Evolutionary conservation across 495 filamentous ascomycete genomes (phyloP), one percentile per base, ranked within the genome.

Genomic region (Hypomontagnella monticulosa): DNA sequence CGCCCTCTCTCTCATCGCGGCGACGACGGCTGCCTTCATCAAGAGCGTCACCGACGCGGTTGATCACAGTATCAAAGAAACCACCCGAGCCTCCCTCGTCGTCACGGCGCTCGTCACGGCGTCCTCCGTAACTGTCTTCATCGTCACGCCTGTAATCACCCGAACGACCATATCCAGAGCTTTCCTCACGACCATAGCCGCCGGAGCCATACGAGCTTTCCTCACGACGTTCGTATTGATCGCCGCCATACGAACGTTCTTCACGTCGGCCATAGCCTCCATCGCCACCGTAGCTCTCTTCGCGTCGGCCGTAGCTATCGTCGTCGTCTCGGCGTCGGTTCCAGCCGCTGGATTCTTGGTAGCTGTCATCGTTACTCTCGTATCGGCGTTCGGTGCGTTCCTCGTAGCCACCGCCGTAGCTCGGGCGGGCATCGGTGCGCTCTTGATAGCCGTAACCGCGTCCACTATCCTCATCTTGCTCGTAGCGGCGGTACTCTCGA

Each of bases 401-500:
- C 59, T 79, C 73, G 20, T 72, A 68, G 19, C 69, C 71, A 56
- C 67, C 57, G n/a, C 65, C 63, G 6, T 72, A 71, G 56, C 20
- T 70, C 1, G 66, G 69, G 11, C 70, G 72, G 6, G 65, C 56
- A 4, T 74, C 73, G n/a, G 64, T 54, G 5, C 61, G 66, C 4
- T 74, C 73, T 51, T 77, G 61, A 54, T 78, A 76, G 40, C 71
- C 70, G 63, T 75, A 77, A 36, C 73, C 67, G 32, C 73, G 61
- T 49, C 76, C 70, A n/a, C 69, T 58, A 36, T 77, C 63, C 2
- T 77, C 66, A 6, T 76, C 62, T 69, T 77, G 77, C 52, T 80
- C 79, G 55, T 76, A 75, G 48, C 75, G 77, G 30, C 61, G 67
- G 59, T 84, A 84, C 56, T 84, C 78, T 32, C 76, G 75, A 53